Percentiles rank a stretch among this genome's conserved stretches.
These are phyloP conservation scores for Parathielavia hyrcaniae DNA, from an alignment of 495 filamentous ascomycete genomes.

Conservation along the genomic window DNA sequence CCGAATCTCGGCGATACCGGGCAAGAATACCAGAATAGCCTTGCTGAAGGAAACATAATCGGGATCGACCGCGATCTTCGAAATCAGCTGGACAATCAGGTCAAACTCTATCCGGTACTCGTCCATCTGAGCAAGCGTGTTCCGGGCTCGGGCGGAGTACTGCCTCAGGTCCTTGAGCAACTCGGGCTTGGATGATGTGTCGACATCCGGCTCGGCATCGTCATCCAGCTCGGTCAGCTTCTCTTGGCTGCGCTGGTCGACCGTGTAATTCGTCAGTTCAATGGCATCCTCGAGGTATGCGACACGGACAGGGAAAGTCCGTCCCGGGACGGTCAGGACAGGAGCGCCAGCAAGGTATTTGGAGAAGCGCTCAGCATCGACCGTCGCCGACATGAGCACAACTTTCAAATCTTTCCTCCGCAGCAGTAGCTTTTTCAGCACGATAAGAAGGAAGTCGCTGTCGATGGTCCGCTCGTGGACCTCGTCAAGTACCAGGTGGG, in stretches of 20 bases:
- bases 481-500: conserved; percentile 89
- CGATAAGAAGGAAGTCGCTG: conserved; percentile 87
- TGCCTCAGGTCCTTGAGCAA: conserved; percentile 50
- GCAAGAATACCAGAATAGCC: conserved; percentile 88
- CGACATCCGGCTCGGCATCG: conserved; percentile 46
- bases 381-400: conserved; percentile 92
- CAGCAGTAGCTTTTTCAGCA: conserved; percentile 72
- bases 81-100: conserved; percentile 67
- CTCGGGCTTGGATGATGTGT: conserved; percentile 44
- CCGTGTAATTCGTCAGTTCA: conserved; percentile 66
- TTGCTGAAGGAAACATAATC: conserved; percentile 67
- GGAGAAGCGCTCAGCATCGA: conserved; percentile 86
- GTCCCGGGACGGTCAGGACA: conserved; percentile 79
- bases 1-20: conserved; percentile 89
- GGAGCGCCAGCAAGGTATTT: conserved; percentile 79
- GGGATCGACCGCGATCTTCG: conserved; percentile 61
- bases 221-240: conserved; percentile 50
- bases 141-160: conserved; percentile 69
- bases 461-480: conserved; percentile 94
- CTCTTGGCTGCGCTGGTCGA: conserved; percentile 46
- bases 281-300: conserved; percentile 89
- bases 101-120: conserved; percentile 84
- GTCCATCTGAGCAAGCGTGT: conserved; percentile 67
- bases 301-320: conserved; percentile 85
- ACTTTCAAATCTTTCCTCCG: conserved; percentile 68